These are phyloP conservation scores for Colletotrichum tanaceti DNA, from an alignment of 2,329 filamentous ascomycete genomes.

Conservation along the genomic window DNA sequence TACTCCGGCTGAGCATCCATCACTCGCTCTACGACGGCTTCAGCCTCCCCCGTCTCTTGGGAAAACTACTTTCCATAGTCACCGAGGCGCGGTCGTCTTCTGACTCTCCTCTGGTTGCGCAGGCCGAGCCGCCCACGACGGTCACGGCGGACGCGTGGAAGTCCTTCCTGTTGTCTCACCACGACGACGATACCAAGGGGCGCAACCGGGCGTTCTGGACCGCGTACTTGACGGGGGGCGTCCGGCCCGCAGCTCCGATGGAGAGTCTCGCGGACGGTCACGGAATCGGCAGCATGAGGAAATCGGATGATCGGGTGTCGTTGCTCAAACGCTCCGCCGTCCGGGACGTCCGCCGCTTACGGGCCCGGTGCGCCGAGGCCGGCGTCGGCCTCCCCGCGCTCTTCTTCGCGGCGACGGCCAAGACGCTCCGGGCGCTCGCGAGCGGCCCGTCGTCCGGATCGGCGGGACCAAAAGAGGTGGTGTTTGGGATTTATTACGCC, in stretches of 20 bases:
- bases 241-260: conserved; percentile 41
- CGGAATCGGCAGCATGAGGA: too few relatives aligned
- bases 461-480: conserved; percentile 54
- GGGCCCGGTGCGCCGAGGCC: conserved; percentile 44
- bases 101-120: too few relatives aligned
- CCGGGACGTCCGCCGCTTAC: conserved; percentile 53
- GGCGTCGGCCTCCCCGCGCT: conserved; percentile 79
- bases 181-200: neutral
- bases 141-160: conserved; percentile 21
- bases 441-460: neutral
- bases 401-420: conserved; percentile 79
- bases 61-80: conserved; percentile 38
- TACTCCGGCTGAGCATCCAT: conserved; percentile 73
- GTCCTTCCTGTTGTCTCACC: conserved; percentile 14
- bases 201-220: conserved; percentile 25
- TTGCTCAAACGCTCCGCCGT: conserved; percentile 63
- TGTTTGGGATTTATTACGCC: conserved; percentile 85
- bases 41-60: conserved; percentile 74
- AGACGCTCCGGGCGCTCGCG: conserved; percentile 42
- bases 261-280: conserved; percentile 24
- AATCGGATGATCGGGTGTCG: conserved; percentile 42
- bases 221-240: conserved; percentile 45
- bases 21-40: conserved; percentile 91
- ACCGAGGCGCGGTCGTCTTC: neutral
- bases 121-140: too few relatives aligned